A percentile compares a stretch with the other conserved stretches of the same genome.
Evolutionary conservation across 768 basidiomycete genomes (phyloP).

Genomic region (Boletus sensibilis): DNA sequence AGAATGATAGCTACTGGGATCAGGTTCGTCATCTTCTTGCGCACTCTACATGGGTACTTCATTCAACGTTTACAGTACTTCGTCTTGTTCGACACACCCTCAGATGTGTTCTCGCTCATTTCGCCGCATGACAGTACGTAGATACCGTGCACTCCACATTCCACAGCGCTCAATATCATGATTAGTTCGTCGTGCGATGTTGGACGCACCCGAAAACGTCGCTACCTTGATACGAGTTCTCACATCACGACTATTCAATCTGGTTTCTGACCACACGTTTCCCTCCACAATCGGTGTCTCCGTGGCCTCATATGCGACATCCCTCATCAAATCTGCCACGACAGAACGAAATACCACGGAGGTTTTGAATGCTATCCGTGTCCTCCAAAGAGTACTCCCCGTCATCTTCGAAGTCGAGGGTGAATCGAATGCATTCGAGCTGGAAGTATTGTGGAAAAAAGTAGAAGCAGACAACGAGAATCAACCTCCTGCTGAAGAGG

Average conservation of each 20-base stretch:
- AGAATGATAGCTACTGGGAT: slow-evolving; percentile 84
- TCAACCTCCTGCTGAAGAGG: slow-evolving; percentile 24
- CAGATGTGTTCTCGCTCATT: slow-evolving; percentile 88
- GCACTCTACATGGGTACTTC: not conserved
- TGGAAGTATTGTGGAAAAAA: slow-evolving; percentile 81
- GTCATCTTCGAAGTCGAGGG: slow-evolving; percentile 82
- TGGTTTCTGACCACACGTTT: slow-evolving; percentile 79
- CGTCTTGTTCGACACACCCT: slow-evolving; percentile 81
- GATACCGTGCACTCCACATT: not conserved
- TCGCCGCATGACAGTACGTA: slow-evolving; percentile 79
- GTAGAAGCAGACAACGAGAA: slow-evolving; percentile 45
- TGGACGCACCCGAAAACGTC: slow-evolving; percentile 83
- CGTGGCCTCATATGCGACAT: slow-evolving; percentile 65
- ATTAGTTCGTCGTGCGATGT: slow-evolving; percentile 77
- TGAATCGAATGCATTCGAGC: slow-evolving; percentile 70
- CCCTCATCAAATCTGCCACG: slow-evolving; percentile 61
- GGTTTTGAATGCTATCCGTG: slow-evolving; percentile 87
- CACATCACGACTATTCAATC: slow-evolving; percentile 65
- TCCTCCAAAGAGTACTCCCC: slow-evolving; percentile 85
- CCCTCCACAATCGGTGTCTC: slow-evolving; percentile 56
- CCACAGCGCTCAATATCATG: slow-evolving; percentile 5
- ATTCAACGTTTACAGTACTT: slow-evolving; percentile 56
- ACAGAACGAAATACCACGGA: slow-evolving; percentile 71
- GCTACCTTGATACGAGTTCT: slow-evolving; percentile 76
- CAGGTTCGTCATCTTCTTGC: slow-evolving; percentile 52